Conservation (phyloP, 768 basidiomycete genomes). For the Plicaturopsis crispa region DNA sequence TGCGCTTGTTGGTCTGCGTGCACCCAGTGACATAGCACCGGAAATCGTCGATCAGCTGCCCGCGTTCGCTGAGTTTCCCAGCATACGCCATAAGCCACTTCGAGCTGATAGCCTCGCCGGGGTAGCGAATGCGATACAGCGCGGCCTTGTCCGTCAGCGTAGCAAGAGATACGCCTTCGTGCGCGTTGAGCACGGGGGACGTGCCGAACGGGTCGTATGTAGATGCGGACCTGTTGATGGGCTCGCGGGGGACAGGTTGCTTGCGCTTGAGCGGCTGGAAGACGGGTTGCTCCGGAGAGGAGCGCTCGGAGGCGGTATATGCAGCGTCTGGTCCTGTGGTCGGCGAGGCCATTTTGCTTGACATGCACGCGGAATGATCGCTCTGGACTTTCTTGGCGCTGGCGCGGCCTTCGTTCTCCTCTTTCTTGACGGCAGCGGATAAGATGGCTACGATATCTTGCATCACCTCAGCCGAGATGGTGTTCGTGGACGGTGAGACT, state of each 20-base stretch:
- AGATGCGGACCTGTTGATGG: too few species aligned
- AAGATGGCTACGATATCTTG: constrained; percentile 23
- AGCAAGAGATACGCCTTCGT: constrained; percentile 47
- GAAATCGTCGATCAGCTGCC: constrained; percentile 51
- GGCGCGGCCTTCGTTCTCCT: too few species aligned
- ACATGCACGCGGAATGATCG: too few species aligned
- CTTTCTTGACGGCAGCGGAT: constrained; percentile 11
- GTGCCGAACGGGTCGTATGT: too few species aligned
- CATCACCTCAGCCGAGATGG: constrained; percentile 16
- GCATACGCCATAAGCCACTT: constrained; percentile 62
- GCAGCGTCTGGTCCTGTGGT: too few species aligned
- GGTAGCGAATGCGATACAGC: constrained; percentile 44
- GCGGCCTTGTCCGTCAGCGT: constrained; percentile 50
- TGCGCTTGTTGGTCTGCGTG: constrained; percentile 59
- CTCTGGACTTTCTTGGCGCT: too few species aligned
- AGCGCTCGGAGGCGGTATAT: too few species aligned
- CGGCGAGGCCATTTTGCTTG: too few species aligned
- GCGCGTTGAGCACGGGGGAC: constrained; percentile 57
- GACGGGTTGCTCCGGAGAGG: too few species aligned
- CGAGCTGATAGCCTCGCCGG: constrained; percentile 53
- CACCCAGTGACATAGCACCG: constrained; percentile 66
- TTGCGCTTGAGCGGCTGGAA: too few species aligned
- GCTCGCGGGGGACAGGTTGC: too few species aligned
- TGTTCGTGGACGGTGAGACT: constrained; percentile 15
- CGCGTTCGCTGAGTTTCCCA: constrained; percentile 52